Conservation (phyloP, 192 early-diverging fungal species). For the Gamsiella multidivaricata region DNA sequence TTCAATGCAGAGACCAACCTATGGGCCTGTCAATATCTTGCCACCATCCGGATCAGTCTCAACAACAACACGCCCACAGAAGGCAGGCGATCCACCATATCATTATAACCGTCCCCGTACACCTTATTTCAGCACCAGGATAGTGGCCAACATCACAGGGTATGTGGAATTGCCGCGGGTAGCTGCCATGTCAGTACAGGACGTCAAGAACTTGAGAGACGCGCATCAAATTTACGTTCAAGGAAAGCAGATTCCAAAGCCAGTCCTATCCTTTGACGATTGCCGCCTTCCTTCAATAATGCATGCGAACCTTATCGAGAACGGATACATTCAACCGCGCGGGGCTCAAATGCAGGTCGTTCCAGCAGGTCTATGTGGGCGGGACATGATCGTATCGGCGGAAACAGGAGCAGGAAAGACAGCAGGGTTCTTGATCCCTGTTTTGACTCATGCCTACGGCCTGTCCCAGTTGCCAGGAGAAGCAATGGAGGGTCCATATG, state of each 20-base stretch:
- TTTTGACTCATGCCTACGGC: conserved; percentile 36
- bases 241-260: conserved; percentile 56
- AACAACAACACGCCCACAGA: too few species aligned
- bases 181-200: conserved; percentile 6
- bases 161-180: conserved; percentile 44
- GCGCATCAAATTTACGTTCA: conserved; percentile 48
- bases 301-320: conserved; percentile 39
- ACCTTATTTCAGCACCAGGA: conserved; percentile 4
- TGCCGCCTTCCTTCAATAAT: conserved; percentile 56
- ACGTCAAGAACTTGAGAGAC: conserved; percentile 1
- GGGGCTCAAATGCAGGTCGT: conserved; percentile 55
- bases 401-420: conserved; percentile 68
- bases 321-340: conserved; percentile 40
- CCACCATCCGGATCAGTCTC: too few species aligned
- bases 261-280: conserved; percentile 57
- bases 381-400: conserved; percentile 62
- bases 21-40: too few species aligned
- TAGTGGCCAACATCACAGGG: conserved; percentile 51
- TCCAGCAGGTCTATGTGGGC: conserved; percentile 54
- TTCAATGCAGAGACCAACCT: too few species aligned
- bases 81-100: too few species aligned
- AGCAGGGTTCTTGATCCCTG: conserved; percentile 59
- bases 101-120: too few species aligned
- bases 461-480: conserved; percentile 23
- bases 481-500: conserved; percentile 51